Evolutionary conservation across 148 eudicot species (phyloP), one percentile per base, ranked within the genome.

Genomic region (Euryodendron excelsum): DNA sequence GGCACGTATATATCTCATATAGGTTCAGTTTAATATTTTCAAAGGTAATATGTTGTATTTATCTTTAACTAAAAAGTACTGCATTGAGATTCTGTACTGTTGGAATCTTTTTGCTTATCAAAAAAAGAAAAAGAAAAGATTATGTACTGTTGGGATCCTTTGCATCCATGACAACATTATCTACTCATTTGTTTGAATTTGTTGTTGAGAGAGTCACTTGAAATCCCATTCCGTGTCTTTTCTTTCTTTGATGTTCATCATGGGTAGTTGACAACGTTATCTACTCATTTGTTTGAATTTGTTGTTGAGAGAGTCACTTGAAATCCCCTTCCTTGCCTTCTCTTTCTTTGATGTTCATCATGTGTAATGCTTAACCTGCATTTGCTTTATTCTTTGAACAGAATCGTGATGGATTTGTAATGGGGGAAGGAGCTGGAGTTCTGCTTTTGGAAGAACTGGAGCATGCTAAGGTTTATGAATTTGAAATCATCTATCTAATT

Each of bases 361-460:
- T 64, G 71, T 31, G 30, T 8, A 64, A 48, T 66, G 73, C 34
- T 66, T 36, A 76, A n/a, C 34, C 56, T 72, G 27, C 10, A 48
- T 79, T 52, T 77, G 56, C n/a, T n/a, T n/a, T n/a, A n/a, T n/a
- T 63, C 75, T 55, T 80, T 70, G 61, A 74, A 84, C 86, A 95
- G 98, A 89, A 84, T 75, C 94, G 97, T 72, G 98, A 95, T 87
- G 98, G 99, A 67, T 95, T 95, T 88, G 99, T 95, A 17, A 91
- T 95, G 97, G 97, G 99, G 82, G 99, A 95, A 87, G 99, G 99
- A 64, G 91, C 99, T 81, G 99, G 99, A 63, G 99, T 91, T 78
- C 77, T 95, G 85, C 93, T 95, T 65, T 69, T 95, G 77, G 99
- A 95, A 88, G 99, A 95, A 84, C 80, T 95, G 78, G 99, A 93